Conservation (phyloP, 257 asterid genomes). For the Przewalskia tangutica region DNA sequence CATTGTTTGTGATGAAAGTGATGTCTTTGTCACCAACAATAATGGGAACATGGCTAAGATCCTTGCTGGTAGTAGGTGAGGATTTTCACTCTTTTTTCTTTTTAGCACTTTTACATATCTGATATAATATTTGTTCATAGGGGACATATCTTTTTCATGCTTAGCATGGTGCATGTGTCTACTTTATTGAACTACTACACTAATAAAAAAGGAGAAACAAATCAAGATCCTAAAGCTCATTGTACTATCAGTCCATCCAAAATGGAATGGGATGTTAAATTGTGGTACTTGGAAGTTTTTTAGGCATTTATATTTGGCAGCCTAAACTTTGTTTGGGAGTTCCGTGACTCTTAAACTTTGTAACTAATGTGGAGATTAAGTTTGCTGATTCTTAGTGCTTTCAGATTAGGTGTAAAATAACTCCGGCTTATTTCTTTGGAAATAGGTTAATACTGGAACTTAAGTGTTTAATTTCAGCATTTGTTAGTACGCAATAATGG, state of each 20-base stretch:
- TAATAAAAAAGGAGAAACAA: neutral
- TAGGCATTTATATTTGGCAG: neutral
- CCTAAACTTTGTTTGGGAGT: neutral
- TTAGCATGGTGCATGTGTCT: neutral
- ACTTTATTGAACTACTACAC: neutral
- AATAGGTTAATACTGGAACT: neutral
- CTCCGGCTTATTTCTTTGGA: neutral
- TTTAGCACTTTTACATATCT: neutral
- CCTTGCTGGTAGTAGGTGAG: slow-evolving; percentile 94
- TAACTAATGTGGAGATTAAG: neutral
- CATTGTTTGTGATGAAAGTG: slow-evolving; percentile 90
- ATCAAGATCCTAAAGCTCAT: neutral
- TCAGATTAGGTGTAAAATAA: neutral
- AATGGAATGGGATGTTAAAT: neutral
- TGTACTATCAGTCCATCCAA: neutral
- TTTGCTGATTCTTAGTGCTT: neutral
- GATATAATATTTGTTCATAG: neutral
- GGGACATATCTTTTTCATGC: neutral
- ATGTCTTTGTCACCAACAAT: slow-evolving; percentile 92
- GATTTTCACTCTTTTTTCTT: neutral
- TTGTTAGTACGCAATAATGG: neutral
- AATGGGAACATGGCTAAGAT: slow-evolving; percentile 99
- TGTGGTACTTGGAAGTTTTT: neutral
- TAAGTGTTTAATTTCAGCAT: neutral
- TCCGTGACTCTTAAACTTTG: neutral